These are phyloP conservation scores for Corinectria fuckeliana DNA, from an alignment of 2,329 filamentous ascomycete species.

Conservation along the genomic window DNA sequence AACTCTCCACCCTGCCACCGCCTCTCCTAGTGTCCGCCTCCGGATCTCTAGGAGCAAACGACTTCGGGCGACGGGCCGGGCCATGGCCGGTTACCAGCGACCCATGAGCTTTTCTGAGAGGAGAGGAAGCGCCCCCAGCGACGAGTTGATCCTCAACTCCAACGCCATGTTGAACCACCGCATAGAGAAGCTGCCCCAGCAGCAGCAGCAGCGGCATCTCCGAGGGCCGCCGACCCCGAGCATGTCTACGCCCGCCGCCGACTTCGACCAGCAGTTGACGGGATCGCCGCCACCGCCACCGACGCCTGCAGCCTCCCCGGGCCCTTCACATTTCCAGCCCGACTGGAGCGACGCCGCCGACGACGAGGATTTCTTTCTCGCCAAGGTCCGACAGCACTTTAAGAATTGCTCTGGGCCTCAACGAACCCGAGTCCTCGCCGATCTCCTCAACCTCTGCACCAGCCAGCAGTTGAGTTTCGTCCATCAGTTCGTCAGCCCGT, in stretches of 20 bases:
- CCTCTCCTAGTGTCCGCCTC: conserved; percentile 11
- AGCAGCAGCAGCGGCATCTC: conserved; percentile 47
- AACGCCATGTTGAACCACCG: conserved; percentile 52
- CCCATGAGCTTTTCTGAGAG: conserved; percentile 67
- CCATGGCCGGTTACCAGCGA: conserved; percentile 49
- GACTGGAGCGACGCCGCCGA: conserved; percentile 82
- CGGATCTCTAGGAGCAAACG: conserved; percentile 10
- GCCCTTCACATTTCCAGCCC: conserved; percentile 64
- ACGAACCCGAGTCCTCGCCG: conserved; percentile 81
- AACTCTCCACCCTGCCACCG: conserved; percentile 16
- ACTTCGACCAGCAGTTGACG: conserved; percentile 67
- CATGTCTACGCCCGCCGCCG: conserved; percentile 68
- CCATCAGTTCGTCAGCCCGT: conserved; percentile 91
- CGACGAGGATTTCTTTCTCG: conserved; percentile 82
- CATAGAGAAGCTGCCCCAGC: conserved; percentile 57
- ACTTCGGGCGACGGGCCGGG: conserved; percentile 28
- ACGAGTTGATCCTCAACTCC: conserved; percentile 63
- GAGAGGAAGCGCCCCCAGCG: conserved; percentile 63
- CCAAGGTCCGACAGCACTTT: conserved; percentile 82
- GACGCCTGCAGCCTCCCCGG: conserved; percentile 70
- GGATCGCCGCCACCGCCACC: conserved; percentile 69
- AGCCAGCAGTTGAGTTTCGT: conserved; percentile 96
- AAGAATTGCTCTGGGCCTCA: conserved; percentile 76
- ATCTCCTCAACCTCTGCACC: conserved; percentile 91
- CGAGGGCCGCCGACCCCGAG: conserved; percentile 70